These are phyloP conservation scores for Chenopodium quinoa DNA, from an alignment of 148 eudicot genomes.

Conservation along the genomic window DNA sequence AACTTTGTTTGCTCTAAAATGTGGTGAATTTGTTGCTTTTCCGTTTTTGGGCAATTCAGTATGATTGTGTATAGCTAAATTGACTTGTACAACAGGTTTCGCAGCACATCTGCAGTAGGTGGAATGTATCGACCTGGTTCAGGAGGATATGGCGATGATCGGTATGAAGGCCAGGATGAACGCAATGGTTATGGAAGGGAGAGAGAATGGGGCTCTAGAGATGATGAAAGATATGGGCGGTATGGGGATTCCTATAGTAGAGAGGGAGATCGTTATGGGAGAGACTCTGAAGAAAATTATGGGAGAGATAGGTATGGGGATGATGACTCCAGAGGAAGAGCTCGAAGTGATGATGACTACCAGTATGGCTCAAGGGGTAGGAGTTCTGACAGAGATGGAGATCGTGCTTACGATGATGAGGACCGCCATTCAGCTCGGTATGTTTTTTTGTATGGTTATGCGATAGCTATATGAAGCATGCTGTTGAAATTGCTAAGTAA, in stretches of 20 bases:
- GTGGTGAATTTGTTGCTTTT: background rate
- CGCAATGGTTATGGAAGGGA: constrained; percentile 84
- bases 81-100: constrained; percentile 49
- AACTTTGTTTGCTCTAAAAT: no score
- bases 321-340: constrained; percentile 72
- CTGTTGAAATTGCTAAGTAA: constrained; percentile 16
- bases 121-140: constrained; percentile 82
- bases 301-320: constrained; percentile 64
- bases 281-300: constrained; percentile 69
- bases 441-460: background rate
- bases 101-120: constrained; percentile 56
- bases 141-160: constrained; percentile 65
- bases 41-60: background rate
- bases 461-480: background rate
- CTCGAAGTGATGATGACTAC: constrained; percentile 57
- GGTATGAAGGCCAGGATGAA: constrained; percentile 56
- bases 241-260: constrained; percentile 53
- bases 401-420: constrained; percentile 70
- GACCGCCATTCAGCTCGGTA: constrained; percentile 82
- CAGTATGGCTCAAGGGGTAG: constrained; percentile 70
- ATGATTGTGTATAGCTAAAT: background rate
- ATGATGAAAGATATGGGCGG: constrained; percentile 69
- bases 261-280: constrained; percentile 60
- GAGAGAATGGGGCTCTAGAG: constrained; percentile 58
- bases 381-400: constrained; percentile 76